These are phyloP conservation scores for Vicia villosa DNA, from an alignment of 306 rosid genomes.

Conservation along the genomic window DNA sequence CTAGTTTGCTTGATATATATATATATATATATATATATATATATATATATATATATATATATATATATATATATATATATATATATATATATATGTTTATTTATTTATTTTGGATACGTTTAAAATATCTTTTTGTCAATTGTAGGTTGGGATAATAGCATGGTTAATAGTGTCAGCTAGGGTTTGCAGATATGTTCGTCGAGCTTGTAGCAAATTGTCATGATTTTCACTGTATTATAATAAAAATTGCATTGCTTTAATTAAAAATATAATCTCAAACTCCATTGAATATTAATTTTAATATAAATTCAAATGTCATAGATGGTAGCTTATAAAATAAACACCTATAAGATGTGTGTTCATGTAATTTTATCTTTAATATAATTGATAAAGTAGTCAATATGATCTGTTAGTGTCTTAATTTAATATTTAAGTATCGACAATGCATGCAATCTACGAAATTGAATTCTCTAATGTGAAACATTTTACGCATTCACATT, in stretches of 20 bases:
- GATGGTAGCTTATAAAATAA: neutral
- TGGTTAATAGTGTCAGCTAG: slow-evolving; percentile 75
- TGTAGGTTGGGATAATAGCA: slow-evolving; percentile 80
- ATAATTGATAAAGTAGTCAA: neutral
- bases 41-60: too few species aligned
- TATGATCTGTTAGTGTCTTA: slow-evolving; percentile 8
- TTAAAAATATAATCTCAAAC: too few species aligned
- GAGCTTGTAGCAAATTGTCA: slow-evolving; percentile 40
- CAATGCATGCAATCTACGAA: neutral
- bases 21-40: too few species aligned
- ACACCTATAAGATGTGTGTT: neutral
- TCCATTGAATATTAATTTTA: neutral
- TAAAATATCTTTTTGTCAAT: neutral
- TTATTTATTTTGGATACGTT: neutral
- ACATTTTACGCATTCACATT: too few species aligned
- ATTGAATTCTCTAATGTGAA: too few species aligned
- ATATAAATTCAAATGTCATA: neutral
- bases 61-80: too few species aligned
- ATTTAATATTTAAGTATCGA: neutral
- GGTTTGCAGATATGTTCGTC: slow-evolving; percentile 72
- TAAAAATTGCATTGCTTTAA: neutral
- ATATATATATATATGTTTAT: too few species aligned
- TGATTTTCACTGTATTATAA: slow-evolving; percentile 7
- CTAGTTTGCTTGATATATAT: too few species aligned
- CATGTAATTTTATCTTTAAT: neutral